Conservation (phyloP, 352 stramenopile genomes). For the Phytophthora quininea region DNA sequence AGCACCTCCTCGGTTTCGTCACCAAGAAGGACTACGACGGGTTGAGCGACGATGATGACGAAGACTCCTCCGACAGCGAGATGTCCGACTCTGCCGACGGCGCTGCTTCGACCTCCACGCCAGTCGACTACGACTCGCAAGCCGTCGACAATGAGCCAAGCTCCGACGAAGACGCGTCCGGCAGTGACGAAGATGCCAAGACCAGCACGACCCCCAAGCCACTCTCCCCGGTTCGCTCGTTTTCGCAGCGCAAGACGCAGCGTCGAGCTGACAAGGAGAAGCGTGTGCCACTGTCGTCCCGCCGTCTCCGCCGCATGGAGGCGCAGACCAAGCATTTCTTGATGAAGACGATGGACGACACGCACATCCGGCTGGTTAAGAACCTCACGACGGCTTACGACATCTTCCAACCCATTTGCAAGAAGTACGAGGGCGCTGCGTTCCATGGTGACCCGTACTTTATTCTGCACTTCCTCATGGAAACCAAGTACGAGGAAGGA, state of each 20-base stretch:
- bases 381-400: conserved; percentile 11
- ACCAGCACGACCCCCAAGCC: background rate
- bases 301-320: conserved; percentile 6
- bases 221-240: background rate
- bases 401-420: conserved; percentile 16
- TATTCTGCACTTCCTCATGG: conserved; percentile 10
- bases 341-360: conserved; percentile 20
- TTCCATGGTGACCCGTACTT: conserved; percentile 9
- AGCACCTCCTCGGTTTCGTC: conserved; percentile 23
- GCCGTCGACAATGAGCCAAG: background rate
- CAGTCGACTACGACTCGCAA: too few relatives aligned
- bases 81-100: too few relatives aligned
- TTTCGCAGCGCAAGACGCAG: background rate
- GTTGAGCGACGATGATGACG: too few relatives aligned
- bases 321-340: conserved; percentile 10
- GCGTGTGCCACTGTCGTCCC: background rate
- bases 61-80: too few relatives aligned
- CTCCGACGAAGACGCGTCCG: background rate
- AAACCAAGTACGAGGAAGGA: conserved; percentile 14
- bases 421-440: conserved; percentile 8
- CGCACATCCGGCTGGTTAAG: background rate
- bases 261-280: background rate
- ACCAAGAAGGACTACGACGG: conserved; percentile 18
- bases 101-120: too few relatives aligned
- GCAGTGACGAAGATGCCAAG: background rate